phyloP scores from a whole-genome alignment of 768 basidiomycete species.

The Amanita jacksonii region DNA sequence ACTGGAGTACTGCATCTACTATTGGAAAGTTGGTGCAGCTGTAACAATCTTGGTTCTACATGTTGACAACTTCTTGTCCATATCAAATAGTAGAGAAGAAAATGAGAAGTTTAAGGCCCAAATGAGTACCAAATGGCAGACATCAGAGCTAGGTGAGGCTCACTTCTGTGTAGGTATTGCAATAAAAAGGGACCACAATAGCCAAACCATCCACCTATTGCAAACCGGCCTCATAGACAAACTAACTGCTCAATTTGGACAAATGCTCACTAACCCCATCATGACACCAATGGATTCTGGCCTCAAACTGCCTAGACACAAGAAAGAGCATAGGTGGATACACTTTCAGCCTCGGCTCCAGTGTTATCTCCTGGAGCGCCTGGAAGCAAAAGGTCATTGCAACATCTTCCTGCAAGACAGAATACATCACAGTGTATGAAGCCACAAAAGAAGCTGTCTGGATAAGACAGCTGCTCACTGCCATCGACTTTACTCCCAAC shows the following conservation, averaged over 20 bases:
- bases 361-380: too few relatives aligned
- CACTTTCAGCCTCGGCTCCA: too few relatives aligned
- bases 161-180: not conserved
- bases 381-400: slow-evolving; percentile 22
- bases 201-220: not conserved
- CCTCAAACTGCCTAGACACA: slow-evolving; percentile 13
- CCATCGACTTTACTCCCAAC: not conserved
- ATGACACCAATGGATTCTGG: not conserved
- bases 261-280: not conserved
- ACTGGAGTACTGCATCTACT: too few relatives aligned
- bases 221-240: not conserved
- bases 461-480: slow-evolving; percentile 4
- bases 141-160: not conserved
- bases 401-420: slow-evolving; percentile 26
- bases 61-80: not conserved
- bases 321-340: too few relatives aligned
- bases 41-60: not conserved
- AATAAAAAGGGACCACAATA: not conserved
- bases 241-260: not conserved
- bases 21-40: not conserved
- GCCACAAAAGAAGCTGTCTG: too few relatives aligned
- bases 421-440: slow-evolving; percentile 26
- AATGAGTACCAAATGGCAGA: too few relatives aligned
- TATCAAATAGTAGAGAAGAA: not conserved
- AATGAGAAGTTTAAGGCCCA: not conserved